Base-by-base conservation (phyloP, 176 grass and related monocot genomes). In the Calamus simplicifolius region DNA sequence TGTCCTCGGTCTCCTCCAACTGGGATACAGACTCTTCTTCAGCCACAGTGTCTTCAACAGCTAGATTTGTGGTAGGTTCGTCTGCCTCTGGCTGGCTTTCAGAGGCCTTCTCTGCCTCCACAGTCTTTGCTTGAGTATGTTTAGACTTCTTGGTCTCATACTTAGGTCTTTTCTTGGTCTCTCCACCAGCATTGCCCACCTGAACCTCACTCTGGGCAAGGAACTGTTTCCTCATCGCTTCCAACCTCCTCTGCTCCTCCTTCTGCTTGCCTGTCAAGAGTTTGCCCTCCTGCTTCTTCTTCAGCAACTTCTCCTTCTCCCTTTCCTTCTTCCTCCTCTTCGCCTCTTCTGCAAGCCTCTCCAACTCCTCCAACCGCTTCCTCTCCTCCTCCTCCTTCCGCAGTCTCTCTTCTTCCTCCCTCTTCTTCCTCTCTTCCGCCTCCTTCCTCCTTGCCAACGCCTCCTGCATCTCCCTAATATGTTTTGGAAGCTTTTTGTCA, bases 231-330 rank as follows among this genome's bases (percentile, higher is more conserved):
- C 92, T 88, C 86, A 97, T 97, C 48, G 83, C 80, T 68, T 91
- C 86, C 69, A 87, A 80, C 58, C 86, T 91, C 70, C 74, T 96
- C 0, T 84, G 80, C 72, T 97, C 92, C 63, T 97, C 92, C 65
- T 85, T 97, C 61, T 97, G 92, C 64, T 88, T 97, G 23, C 68
- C 92, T 13, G 87, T 97, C 52, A 97, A 71, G 43, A 89, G 76
- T 35, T 95, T 95, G 30, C 85, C 90, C 66, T 96, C 91, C 76
- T 69, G 72, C 61, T 85, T 96, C 77, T 85, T 96, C 91, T 87
- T 90, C 4, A 77, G 62, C 75, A 79, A 25, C 74, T 87, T 96
- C 77, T 90, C 86, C 80, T 96, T 96, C 59, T 96, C 91, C 52
- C 56, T 82, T 59, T 90, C 87, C 31, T 87, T 89, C 72, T 76